Evolutionary conservation across 768 basidiomycete genomes (phyloP).

Genomic region (Chlorophyllum brunneum): DNA sequence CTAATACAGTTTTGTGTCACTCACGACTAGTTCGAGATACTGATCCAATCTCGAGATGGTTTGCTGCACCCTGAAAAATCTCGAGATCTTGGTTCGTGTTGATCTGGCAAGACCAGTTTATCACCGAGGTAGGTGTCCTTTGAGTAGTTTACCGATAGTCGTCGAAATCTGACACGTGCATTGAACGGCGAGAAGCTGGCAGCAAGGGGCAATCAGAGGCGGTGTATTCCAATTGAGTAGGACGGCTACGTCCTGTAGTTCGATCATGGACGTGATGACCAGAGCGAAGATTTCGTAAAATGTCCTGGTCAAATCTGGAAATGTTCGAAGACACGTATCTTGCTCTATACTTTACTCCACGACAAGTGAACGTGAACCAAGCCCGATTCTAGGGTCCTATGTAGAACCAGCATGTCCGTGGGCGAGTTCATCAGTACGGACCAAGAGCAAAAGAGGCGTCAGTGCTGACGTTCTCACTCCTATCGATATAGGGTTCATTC

Average conservation of each 20-base stretch:
- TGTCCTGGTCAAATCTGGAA: constrained; percentile 1
- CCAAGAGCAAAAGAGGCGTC: background rate
- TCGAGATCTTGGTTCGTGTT: background rate
- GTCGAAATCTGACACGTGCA: constrained; percentile 4
- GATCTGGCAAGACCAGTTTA: constrained; percentile 2
- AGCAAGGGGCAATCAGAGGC: background rate
- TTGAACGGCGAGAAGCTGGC: background rate
- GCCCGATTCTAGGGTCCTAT: background rate
- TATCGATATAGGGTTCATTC: background rate
- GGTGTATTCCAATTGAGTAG: too few species aligned
- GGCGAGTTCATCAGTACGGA: background rate
- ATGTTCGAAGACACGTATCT: background rate
- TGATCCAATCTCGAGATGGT: constrained; percentile 12
- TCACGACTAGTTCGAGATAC: background rate
- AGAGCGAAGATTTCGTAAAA: too few species aligned
- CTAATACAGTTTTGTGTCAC: background rate
- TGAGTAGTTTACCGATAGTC: background rate
- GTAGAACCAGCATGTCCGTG: background rate
- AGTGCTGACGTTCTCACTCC: background rate
- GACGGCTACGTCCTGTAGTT: background rate
- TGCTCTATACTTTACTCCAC: constrained; percentile 2
- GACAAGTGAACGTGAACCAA: background rate
- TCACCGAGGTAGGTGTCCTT: constrained; percentile 1
- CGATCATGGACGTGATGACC: background rate
- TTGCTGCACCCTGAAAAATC: background rate